Percentiles rank a stretch among this genome's conserved stretches.
Conservation (phyloP, 139 green algal genomes). For the Tetraselmis striata region DNA sequence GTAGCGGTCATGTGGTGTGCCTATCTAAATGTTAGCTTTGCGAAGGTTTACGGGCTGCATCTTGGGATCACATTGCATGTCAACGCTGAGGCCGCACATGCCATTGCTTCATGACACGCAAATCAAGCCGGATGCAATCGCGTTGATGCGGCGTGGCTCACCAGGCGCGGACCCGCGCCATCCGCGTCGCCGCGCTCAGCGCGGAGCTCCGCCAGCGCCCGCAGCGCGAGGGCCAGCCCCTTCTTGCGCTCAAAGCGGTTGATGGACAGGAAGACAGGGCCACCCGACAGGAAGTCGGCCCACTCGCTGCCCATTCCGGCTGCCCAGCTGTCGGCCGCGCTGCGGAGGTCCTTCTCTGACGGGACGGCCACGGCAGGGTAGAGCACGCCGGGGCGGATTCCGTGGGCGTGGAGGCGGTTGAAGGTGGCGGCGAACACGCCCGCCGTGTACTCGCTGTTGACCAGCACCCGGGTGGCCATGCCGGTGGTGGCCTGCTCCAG, state of each 20-base stretch:
- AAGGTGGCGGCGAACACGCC: slow-evolving; percentile 82
- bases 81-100: no score
- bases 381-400: slow-evolving; percentile 61
- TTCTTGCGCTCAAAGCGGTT: slow-evolving; percentile 99
- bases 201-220: slow-evolving; percentile 54
- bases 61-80: no score
- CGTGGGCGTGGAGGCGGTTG: slow-evolving; percentile 28
- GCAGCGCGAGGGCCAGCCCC: slow-evolving; percentile 77
- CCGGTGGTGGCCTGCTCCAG: slow-evolving; percentile 81
- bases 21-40: no score
- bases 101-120: no score
- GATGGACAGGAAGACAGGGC: slow-evolving; percentile 83
- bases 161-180: no score
- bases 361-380: slow-evolving; percentile 80
- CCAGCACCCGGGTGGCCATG: slow-evolving; percentile 63
- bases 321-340: slow-evolving; percentile 29
- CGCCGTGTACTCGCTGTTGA: slow-evolving; percentile 91
- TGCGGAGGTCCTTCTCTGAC: slow-evolving; percentile 24
- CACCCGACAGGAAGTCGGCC: slow-evolving; percentile 30
- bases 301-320: slow-evolving; percentile 31
- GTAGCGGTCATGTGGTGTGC: no score
- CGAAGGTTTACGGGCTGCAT: no score
- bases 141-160: no score
- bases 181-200: slow-evolving; percentile 1
- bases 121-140: no score